A percentile compares a stretch with the other conserved stretches of the same genome.
Conservation (phyloP, 78 protist species). For the Pigoraptor vietnamica region DNA sequence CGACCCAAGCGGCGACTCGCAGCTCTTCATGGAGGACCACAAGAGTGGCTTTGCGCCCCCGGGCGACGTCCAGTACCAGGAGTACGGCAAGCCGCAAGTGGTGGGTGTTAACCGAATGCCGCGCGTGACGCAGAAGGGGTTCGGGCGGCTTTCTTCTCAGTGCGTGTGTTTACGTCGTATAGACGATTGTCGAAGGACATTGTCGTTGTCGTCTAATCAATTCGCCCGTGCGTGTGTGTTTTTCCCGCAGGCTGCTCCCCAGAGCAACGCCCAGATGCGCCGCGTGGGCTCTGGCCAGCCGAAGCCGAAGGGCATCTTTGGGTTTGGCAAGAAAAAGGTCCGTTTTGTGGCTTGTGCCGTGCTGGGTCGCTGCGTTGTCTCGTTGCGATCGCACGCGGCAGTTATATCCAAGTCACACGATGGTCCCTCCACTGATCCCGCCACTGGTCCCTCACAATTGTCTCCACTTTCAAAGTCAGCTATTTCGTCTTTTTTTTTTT, state of each 20-base stretch:
- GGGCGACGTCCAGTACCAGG: background rate
- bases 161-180: background rate
- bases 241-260: background rate
- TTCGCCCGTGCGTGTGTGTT: background rate
- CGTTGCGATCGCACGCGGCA: no score
- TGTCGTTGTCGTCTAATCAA: no score
- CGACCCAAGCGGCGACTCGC: background rate
- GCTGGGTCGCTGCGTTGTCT: no score
- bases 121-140: no score
- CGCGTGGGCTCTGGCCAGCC: background rate
- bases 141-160: background rate
- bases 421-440: no score
- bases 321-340: background rate
- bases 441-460: no score
- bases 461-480: no score
- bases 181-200: no score
- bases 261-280: background rate
- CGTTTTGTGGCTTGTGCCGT: background rate
- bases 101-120: background rate
- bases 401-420: no score
- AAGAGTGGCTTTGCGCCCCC: background rate
- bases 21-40: background rate
- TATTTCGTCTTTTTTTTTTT: no score
- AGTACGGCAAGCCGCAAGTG: background rate
- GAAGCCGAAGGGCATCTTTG: background rate